Base-by-base conservation (phyloP, 2,329 filamentous ascomycete genomes). In the Fusarium sp. region DNA sequence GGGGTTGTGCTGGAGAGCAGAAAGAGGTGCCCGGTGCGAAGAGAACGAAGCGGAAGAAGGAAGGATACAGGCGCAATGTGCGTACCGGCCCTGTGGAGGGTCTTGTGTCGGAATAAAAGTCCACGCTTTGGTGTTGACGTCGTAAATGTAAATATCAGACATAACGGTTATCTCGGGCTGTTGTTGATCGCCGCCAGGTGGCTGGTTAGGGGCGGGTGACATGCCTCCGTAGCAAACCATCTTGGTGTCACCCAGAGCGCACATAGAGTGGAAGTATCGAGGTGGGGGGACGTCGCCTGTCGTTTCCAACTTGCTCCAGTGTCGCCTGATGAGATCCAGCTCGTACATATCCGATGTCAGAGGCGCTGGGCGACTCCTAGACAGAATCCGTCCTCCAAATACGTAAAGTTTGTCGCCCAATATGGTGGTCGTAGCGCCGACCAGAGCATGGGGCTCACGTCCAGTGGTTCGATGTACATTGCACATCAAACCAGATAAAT, bases 211-310 rank as follows among this genome's bases (percentile, higher is more conserved):
- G 13, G 89, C 87, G 1, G 95, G 94, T 11, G 95, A 97, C 96
- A 99, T 99, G 71, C 96, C 96, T 59, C 96, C 96, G 79, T 98
- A 99, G 79, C 95, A 98, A 5, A 99, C 95, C 78, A 99, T 85
- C 79, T 98, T 99, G 4, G 93, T 95, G 76, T 98, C 96, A 22
- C 96, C 96, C 3, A 99, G 82, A 2, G 93, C 87, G 77, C 96
- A 99, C 78, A 98, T 92, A 68, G 94, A 98, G 82, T 99, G 96
- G 71, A 99, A 99, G 78, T 99, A 99, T 64, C 96, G 88, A 10
- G 96, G 93, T 3, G 94, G 92, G 2, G 96, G 96, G 37, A 96
- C 83, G 73, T 98, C 94, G 44, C 96, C 96, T 28, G 84, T 86
- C 0, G 92, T 90, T 53, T 97, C 92, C 24, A 98, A 78, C 77